These are phyloP conservation scores for Platanus orientalis DNA, from an alignment of 164 flowering plant species.

Conservation along the genomic window DNA sequence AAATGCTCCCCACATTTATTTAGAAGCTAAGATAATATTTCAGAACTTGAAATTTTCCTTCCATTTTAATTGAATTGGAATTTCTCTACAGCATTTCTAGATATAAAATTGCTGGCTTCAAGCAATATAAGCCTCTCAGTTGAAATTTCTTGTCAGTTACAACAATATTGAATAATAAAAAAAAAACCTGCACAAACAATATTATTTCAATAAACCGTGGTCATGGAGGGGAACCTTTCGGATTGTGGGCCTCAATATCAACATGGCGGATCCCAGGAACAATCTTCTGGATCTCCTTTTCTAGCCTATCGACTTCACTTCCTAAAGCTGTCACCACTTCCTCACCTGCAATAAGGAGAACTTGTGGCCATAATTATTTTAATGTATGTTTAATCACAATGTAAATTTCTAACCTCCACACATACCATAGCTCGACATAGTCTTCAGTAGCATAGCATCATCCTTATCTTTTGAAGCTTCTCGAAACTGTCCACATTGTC, in stretches of 20 bases:
- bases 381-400: no score
- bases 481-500: no score
- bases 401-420: no score
- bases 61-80: neutral
- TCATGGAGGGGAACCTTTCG: constrained; percentile 32
- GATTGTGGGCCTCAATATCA: constrained; percentile 60
- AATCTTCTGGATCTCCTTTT: constrained; percentile 81
- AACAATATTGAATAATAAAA: neutral
- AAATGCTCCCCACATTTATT: no score
- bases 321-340: constrained; percentile 95
- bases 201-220: neutral
- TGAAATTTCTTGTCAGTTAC: neutral
- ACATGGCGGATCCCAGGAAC: constrained; percentile 80
- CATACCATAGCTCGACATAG: no score
- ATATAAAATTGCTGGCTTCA: neutral
- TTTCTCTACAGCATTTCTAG: neutral
- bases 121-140: neutral
- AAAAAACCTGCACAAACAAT: neutral
- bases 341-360: constrained; percentile 52
- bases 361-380: neutral
- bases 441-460: no score
- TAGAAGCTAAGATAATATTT: no score
- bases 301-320: constrained; percentile 96
- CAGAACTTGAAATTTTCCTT: neutral
- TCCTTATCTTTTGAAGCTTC: no score